Base-by-base conservation (phyloP, 768 basidiomycete genomes). In the Hericium erinaceus region DNA sequence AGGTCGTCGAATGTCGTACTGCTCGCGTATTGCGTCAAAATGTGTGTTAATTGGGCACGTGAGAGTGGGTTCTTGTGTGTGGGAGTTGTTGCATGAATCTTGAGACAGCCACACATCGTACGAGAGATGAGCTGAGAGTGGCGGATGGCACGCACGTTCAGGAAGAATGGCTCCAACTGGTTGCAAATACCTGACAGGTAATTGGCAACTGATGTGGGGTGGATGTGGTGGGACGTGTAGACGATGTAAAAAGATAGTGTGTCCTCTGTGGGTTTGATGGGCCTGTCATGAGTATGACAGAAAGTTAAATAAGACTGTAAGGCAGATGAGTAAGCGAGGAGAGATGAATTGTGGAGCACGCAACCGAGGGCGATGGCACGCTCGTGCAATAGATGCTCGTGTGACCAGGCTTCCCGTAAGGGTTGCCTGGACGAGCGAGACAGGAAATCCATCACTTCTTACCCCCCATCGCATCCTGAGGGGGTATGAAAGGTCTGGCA, bases 301-400 rank as follows among this genome's bases (percentile, higher is more conserved):
- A 78, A 77, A 0, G 64, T 60, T 9, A 75, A 20, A 48, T 76
- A 77, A 2, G 72, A 75, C 20, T 74, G 68, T 22, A 74, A 57
- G 4, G 70, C 67, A 0, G 73, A 74, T 1, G 63, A 54, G 60
- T 77, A 77, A 0, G 65, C 55, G 0, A 20, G 1, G 0, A 16
- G 9, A 0, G 70, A 69, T 4, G 65, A 64, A 0, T 13, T 15
- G 15, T 73, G 67, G 20, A 76, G 57, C 0, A 70, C 59, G n/a
- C 61, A 37, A 1, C 71, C 72, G 11, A 75, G 64, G 0, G 71
- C 69, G 60, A 73, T 64, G 2, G 68, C 60, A 10, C 70, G 66
- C 58, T 71, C 69, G 15, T 61, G 68, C 0, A 67, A 12, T 2
- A 77, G 65, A 6, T 62, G 61, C 37, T 77, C 70, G 0, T 52